These are phyloP conservation scores for Diaporthe sp. DNA, from an alignment of 2,329 filamentous ascomycete genomes.

Conservation along the genomic window DNA sequence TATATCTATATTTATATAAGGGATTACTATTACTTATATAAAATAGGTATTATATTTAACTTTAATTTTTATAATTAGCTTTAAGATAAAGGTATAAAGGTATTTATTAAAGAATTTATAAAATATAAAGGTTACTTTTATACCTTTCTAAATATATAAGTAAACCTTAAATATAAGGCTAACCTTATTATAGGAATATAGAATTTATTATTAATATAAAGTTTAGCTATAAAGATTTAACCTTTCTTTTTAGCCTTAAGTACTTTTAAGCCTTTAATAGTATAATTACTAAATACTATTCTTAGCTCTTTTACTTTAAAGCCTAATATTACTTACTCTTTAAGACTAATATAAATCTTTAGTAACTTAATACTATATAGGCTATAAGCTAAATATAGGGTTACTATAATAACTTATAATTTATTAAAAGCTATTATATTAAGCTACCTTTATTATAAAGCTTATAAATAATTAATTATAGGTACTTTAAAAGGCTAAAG, in stretches of 20 bases:
- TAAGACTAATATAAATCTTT: no score
- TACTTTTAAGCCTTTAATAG: neutral
- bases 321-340: neutral
- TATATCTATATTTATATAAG: neutral
- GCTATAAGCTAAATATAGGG: neutral
- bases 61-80: neutral
- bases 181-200: neutral
- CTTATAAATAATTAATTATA: neutral
- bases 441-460: neutral
- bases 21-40: neutral
- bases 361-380: neutral
- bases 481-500: neutral
- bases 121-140: neutral
- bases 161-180: neutral
- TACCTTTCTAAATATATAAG: neutral
- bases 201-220: neutral
- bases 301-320: neutral
- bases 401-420: neutral
- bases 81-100: neutral
- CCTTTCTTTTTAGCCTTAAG: neutral
- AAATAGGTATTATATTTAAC: neutral
- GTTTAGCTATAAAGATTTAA: neutral
- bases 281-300: neutral
- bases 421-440: neutral
- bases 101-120: neutral